Evolutionary conservation across 805 yeast genomes (phyloP).

Genomic region (Wickerhamiella sorbophila): DNA sequence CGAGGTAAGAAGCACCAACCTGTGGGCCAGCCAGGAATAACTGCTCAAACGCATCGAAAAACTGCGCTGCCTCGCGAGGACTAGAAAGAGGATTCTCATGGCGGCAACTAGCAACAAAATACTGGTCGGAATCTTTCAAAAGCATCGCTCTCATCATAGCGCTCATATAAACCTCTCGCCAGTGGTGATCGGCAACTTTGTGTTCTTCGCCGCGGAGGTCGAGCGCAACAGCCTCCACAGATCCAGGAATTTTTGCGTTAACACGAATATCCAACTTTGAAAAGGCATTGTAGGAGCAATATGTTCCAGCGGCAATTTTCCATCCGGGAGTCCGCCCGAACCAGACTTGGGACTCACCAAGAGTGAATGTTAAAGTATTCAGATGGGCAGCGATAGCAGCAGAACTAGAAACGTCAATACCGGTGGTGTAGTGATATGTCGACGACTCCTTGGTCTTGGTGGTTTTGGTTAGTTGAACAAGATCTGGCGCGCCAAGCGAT

Average conservation of each 20-base stretch:
- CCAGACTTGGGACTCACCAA: slow-evolving; percentile 53
- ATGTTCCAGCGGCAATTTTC: slow-evolving; percentile 30
- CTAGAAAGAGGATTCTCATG: slow-evolving; percentile 59
- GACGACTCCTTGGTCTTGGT: slow-evolving; percentile 36
- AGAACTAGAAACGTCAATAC: slow-evolving; percentile 38
- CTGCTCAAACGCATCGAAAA: slow-evolving; percentile 49
- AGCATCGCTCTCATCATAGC: slow-evolving; percentile 63
- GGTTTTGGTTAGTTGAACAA: slow-evolving; percentile 36
- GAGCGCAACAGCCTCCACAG: slow-evolving; percentile 28
- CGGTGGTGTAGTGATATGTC: slow-evolving; percentile 40
- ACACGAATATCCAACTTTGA: slow-evolving; percentile 61
- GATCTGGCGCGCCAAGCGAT: slow-evolving; percentile 66
- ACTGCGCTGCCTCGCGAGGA: slow-evolving; percentile 35
- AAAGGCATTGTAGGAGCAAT: slow-evolving; percentile 56
- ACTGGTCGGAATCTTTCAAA: slow-evolving; percentile 67
- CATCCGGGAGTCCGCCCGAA: slow-evolving; percentile 43
- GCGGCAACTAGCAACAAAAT: slow-evolving; percentile 67
- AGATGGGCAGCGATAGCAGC: slow-evolving; percentile 44
- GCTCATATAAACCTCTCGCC: slow-evolving; percentile 43
- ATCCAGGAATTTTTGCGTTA: slow-evolving; percentile 41
- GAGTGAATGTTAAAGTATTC: slow-evolving; percentile 31
- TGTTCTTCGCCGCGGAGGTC: slow-evolving; percentile 29
- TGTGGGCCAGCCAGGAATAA: slow-evolving; percentile 53
- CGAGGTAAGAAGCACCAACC: slow-evolving; percentile 52
- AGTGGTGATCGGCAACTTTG: slow-evolving; percentile 22